Evolutionary conservation across 495 filamentous ascomycete genomes (phyloP), one percentile per base, ranked within the genome.

Genomic region (Penicillium daleae): DNA sequence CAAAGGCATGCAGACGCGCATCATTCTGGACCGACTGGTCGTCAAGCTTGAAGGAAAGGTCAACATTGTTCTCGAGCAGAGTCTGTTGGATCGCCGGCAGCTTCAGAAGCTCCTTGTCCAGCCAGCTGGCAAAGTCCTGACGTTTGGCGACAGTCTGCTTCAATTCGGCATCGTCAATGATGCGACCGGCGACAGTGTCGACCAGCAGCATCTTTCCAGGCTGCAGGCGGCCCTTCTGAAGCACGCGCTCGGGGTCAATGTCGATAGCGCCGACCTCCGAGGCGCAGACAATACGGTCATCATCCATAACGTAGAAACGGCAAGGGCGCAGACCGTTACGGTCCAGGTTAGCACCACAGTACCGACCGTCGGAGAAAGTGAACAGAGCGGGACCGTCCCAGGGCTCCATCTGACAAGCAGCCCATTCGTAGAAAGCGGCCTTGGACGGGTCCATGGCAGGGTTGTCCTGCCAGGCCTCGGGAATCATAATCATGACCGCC

Each of bases 401-500:
- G 29, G 95, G 94, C 80, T 99, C 95, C 95, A 99, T 99, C 83
- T 97, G 90, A 78, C 95, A 99, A 48, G 93, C 94, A 63, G 95
- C 95, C 95, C 95, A 99, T 76, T 99, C 95, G 78, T 99, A 99
- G 79, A 97, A 99, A 40, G 95, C 94, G 31, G 94, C 91, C 80
- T 98, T 99, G 74, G 90, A 89, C 24, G 95, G 93, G 68, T 97
- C 92, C 89, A 98, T 96, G 53, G 86, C 81, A 21, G 86, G 76
- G 75, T 98, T 97, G 64, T 93, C 96, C 81, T 99, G 93, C 95
- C 95, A 99, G 44, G 95, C 94, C 74, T 99, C 95, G 4, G 95
- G 95, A 56, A 99, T 92, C 93, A 99, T 96, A 65, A 99, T 84
- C 95, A 99, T 98, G 63, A 99, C 90, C 19, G 95, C 96, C 75